phyloP scores from a whole-genome alignment of 352 stramenopile species.

The Phytophthora agathidicida region DNA sequence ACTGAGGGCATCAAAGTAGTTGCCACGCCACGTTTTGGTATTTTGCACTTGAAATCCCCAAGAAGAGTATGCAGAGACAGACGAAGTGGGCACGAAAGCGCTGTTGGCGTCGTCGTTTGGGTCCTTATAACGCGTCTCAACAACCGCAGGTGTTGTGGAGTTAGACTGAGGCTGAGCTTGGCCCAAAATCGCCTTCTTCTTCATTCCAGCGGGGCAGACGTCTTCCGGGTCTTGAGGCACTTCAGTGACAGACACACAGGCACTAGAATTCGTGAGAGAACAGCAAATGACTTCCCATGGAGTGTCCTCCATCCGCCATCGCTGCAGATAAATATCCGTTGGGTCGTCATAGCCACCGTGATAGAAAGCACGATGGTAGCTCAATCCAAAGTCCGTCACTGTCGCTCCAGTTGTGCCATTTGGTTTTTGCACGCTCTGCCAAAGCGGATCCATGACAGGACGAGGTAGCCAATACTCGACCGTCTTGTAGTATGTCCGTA shows the following conservation, averaged over 20 bases:
- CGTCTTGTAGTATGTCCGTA: conserved; percentile 95
- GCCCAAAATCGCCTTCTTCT: conserved; percentile 67
- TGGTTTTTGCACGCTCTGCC: conserved; percentile 93
- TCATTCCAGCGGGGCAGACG: conserved; percentile 58
- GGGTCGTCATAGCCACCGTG: conserved; percentile 95
- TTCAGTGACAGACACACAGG: conserved; percentile 56
- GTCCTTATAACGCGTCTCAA: conserved; percentile 93
- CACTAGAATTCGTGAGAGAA: conserved; percentile 54
- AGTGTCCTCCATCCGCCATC: conserved; percentile 94
- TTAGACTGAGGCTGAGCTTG: conserved; percentile 65
- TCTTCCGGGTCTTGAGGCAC: conserved; percentile 37
- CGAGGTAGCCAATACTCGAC: conserved; percentile 95
- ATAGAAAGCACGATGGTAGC: conserved; percentile 96
- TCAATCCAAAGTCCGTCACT: conserved; percentile 92
- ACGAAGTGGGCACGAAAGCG: conserved; percentile 83
- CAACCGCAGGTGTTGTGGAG: conserved; percentile 24
- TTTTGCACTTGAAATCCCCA: conserved; percentile 88
- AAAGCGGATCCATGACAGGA: conserved; percentile 97
- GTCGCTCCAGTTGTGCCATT: conserved; percentile 37
- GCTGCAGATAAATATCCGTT: conserved; percentile 97
- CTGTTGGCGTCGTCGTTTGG: conserved; percentile 91
- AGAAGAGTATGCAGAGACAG: conserved; percentile 76
- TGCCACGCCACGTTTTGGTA: conserved; percentile 94
- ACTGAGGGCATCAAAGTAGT: conserved; percentile 93
- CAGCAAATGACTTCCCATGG: conserved; percentile 93